A percentile compares a stretch with the other conserved stretches of the same genome.
Evolutionary conservation across 306 rosid species (phyloP).

Genomic region (Mimosa pudica): DNA sequence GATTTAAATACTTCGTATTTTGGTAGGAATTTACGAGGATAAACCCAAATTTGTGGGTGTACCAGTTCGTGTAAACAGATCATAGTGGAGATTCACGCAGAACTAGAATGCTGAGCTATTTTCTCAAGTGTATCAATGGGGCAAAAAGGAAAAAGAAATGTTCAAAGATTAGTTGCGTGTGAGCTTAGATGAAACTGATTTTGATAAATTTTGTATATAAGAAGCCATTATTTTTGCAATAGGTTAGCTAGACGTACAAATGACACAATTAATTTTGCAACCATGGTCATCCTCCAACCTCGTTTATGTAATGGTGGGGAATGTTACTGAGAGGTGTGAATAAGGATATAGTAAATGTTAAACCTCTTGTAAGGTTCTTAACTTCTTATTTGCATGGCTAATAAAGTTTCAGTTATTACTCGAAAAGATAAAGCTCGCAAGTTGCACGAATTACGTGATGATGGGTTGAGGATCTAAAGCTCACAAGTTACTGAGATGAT

Average conservation of each 20-base stretch:
- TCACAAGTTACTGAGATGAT: too few relatives aligned
- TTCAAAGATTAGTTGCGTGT: not conserved
- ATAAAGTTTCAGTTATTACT: too few relatives aligned
- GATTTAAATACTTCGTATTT: constrained; percentile 41
- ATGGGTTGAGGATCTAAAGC: not conserved
- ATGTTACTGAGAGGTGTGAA: not conserved
- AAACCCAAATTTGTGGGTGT: not conserved
- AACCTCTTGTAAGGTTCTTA: not conserved
- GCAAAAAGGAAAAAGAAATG: not conserved
- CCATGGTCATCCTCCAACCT: not conserved
- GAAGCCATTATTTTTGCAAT: not conserved
- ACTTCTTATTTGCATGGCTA: not conserved
- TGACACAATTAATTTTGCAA: not conserved
- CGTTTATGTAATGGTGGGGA: not conserved
- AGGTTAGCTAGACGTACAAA: not conserved
- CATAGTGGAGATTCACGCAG: too few relatives aligned
- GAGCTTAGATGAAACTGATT: not conserved
- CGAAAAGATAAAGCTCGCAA: too few relatives aligned
- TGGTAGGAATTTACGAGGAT: constrained; percentile 33
- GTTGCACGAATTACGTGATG: too few relatives aligned
- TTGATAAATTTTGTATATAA: not conserved
- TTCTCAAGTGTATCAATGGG: not conserved
- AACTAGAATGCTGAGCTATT: not conserved
- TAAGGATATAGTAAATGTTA: not conserved
- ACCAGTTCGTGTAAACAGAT: not conserved